Base-by-base conservation (phyloP, 2,329 filamentous ascomycete species). In the Aspergillus ochraceus region DNA sequence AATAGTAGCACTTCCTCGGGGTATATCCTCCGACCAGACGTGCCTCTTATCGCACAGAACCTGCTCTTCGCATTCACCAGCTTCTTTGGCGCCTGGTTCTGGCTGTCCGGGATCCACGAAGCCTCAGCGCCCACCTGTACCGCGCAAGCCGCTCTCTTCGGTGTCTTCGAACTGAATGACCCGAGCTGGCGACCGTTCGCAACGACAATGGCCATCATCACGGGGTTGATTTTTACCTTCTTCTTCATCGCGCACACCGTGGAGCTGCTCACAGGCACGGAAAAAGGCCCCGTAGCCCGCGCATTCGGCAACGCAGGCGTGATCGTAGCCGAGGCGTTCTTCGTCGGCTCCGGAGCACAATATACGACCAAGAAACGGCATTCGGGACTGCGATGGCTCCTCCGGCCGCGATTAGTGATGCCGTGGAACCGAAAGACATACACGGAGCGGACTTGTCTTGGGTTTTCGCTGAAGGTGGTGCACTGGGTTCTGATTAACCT, bases 81-180 rank as follows among this genome's bases (percentile, higher is more conserved):
- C 49, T 29, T 52, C 49, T 32, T 52, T n/a, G 49, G 49, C n/a
- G 49, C 22, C 22, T 52, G 49, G 49, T 26, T 52, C 49, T 52
- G 49, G 49, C 22, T 32, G 4, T 3, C n/a, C 11, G 29, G 29
- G 2, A 2, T 52, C 29, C 22, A 26, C 6, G 5, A 11, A 17
- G 22, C 22, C 11, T 10, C 22, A 19, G n/a, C 26, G 22, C 49
- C 49, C 10, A 29, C 22, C 2, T 26, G 49, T 11, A 30, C n/a
- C 29, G 49, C 22, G 22, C 46, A 49, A 10, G 46, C 5, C 17
- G 46, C 46, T 2, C 19, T 49, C 20, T 49, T 22, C 24, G 46
- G 46, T 4, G 24, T 17, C 20, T 49, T 49, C 19, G 46, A 22
- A 14, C 19, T 49, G 10, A 14, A 49, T 12, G 14, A 26, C 20